Conservation (phyloP, 2,329 filamentous ascomycete species). For the Diaporthe ampelina region DNA sequence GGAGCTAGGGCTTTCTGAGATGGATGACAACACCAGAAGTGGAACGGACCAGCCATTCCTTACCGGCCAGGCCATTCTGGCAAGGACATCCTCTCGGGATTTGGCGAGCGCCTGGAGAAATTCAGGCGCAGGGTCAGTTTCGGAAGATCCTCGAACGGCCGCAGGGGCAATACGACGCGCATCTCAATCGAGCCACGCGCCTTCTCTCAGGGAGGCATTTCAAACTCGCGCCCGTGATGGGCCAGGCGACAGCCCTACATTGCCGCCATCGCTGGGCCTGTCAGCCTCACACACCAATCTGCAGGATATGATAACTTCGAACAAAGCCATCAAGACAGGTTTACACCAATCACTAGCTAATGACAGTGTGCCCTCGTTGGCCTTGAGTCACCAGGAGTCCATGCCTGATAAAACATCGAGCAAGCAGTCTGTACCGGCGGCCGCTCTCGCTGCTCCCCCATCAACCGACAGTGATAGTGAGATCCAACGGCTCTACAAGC, state of each 20-base stretch:
- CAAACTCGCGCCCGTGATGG: constrained; percentile 56
- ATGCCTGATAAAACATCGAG: constrained; percentile 54
- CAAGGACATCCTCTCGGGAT: constrained; percentile 43
- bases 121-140: constrained; percentile 21
- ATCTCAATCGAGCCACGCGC: constrained; percentile 65
- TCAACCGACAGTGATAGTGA: constrained; percentile 54
- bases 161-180: constrained; percentile 58
- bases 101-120: constrained; percentile 63
- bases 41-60: constrained; percentile 55
- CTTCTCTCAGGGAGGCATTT: constrained; percentile 63
- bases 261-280: constrained; percentile 64
- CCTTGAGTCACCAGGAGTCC: constrained; percentile 65
- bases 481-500: constrained; percentile 74
- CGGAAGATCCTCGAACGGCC: constrained; percentile 52
- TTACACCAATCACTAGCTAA: constrained; percentile 69
- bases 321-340: constrained; percentile 69
- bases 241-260: constrained; percentile 72
- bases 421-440: constrained; percentile 47
- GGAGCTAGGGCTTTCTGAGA: constrained; percentile 37
- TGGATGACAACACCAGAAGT: constrained; percentile 43
- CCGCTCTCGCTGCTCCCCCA: constrained; percentile 47
- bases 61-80: constrained; percentile 50
- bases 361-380: constrained; percentile 70
- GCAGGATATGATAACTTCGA: constrained; percentile 72
- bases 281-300: constrained; percentile 69